A percentile compares a stretch with the other conserved stretches of the same genome.
phyloP scores from a whole-genome alignment of 2,329 filamentous ascomycete genomes.

The Bipolaris victoriae region DNA sequence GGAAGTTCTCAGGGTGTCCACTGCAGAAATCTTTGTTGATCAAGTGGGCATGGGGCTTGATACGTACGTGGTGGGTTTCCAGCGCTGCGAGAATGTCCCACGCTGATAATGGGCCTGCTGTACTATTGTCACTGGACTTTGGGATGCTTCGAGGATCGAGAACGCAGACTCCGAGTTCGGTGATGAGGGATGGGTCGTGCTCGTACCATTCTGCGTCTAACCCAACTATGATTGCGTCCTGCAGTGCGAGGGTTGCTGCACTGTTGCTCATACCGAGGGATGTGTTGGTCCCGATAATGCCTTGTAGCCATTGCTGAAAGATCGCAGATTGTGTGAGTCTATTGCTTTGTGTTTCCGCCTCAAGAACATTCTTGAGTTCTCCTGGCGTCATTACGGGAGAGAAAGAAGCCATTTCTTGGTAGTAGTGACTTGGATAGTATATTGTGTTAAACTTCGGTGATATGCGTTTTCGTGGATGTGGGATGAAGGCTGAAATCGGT shows the following conservation, averaged over 20 bases:
- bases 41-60: constrained; percentile 23
- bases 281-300: neutral
- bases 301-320: constrained; percentile 6
- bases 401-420: neutral
- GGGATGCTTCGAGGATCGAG: constrained; percentile 4
- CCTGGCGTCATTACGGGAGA: neutral
- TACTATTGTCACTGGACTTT: no score
- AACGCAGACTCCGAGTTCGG: constrained; percentile 25
- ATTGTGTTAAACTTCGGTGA: no score
- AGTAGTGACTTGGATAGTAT: neutral
- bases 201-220: constrained; percentile 30
- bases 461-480: neutral
- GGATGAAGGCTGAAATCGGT: neutral
- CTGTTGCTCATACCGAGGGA: neutral
- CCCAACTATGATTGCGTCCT: constrained; percentile 20
- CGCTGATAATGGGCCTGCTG: neutral
- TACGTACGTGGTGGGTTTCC: constrained; percentile 20
- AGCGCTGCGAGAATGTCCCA: constrained; percentile 6
- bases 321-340: constrained; percentile 7
- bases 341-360: neutral
- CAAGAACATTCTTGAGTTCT: neutral
- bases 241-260: neutral
- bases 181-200: constrained; percentile 14
- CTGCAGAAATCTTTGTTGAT: constrained; percentile 19
- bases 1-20: constrained; percentile 21